A percentile compares a stretch with the other conserved stretches of the same genome.
phyloP scores from a whole-genome alignment of 179 eudicot genomes.

The Silene coronaria region DNA sequence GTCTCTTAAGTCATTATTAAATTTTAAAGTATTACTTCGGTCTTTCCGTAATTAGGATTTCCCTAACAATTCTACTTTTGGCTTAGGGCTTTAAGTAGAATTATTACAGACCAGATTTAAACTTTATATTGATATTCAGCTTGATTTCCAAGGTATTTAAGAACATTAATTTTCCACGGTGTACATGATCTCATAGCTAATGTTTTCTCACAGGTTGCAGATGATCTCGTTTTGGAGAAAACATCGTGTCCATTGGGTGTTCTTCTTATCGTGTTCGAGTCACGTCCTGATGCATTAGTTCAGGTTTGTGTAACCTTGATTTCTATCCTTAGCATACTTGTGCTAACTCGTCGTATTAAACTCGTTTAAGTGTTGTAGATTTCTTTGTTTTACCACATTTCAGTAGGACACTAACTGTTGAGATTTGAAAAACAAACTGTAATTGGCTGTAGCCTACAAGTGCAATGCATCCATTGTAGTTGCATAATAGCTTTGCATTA shows the following conservation, averaged over 20 bases:
- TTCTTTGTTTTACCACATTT: not conserved
- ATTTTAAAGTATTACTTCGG: not conserved
- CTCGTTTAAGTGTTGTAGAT: not conserved
- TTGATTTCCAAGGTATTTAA: not conserved
- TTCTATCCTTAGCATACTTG: not conserved
- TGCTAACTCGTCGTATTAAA: not conserved
- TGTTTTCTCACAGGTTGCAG: constrained; percentile 53
- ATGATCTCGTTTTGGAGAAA: constrained; percentile 70
- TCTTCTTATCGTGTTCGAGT: constrained; percentile 79
- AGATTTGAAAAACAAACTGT: not conserved
- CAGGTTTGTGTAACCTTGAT: constrained; percentile 43
- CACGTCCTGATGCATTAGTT: constrained; percentile 91
- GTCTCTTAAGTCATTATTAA: not conserved
- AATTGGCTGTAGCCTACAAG: not conserved
- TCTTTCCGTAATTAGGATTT: not conserved
- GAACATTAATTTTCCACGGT: not conserved
- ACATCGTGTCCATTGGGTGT: constrained; percentile 79
- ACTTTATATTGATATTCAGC: not conserved
- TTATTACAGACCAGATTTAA: not conserved
- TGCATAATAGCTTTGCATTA: not conserved
- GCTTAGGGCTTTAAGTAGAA: not conserved
- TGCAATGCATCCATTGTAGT: not conserved
- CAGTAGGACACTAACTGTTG: not conserved
- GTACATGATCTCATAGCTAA: constrained; percentile 2
- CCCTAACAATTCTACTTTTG: not conserved